These are phyloP conservation scores for Pholiota molesta DNA, from an alignment of 768 basidiomycete species.

Conservation along the genomic window DNA sequence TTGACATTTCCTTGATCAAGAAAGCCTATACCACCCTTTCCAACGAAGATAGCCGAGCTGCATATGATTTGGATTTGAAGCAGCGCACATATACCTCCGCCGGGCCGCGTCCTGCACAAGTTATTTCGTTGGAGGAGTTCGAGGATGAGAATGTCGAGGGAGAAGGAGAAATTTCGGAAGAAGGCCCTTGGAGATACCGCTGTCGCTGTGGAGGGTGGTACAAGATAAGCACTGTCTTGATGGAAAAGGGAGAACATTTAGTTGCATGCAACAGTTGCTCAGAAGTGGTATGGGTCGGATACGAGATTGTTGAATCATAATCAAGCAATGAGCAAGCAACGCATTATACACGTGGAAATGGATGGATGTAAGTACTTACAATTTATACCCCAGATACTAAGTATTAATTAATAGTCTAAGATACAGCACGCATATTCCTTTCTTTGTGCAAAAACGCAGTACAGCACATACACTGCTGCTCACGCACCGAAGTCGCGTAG, in stretches of 20 bases:
- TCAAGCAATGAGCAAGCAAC: not conserved
- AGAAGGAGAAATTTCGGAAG: slow-evolving; percentile 25
- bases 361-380: no score
- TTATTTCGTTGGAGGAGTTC: slow-evolving; percentile 81
- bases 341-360: no score
- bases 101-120: slow-evolving; percentile 71
- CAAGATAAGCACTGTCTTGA: slow-evolving; percentile 52
- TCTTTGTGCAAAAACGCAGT: not conserved
- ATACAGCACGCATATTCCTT: not conserved
- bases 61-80: slow-evolving; percentile 48
- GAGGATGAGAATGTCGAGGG: slow-evolving; percentile 27
- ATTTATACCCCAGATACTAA: no score
- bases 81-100: slow-evolving; percentile 11
- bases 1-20: slow-evolving; percentile 63
- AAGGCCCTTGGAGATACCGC: slow-evolving; percentile 52
- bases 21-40: slow-evolving; percentile 70
- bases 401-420: no score
- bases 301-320: slow-evolving; percentile 50
- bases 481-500: no score
- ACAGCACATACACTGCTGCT: no score
- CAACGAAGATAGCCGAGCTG: slow-evolving; percentile 45
- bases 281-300: slow-evolving; percentile 86
- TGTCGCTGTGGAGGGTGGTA: slow-evolving; percentile 81
- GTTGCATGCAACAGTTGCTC: slow-evolving; percentile 78
- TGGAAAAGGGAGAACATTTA: slow-evolving; percentile 76